phyloP scores from a whole-genome alignment of 805 yeast species.

The Zygosaccharomyces lentus region DNA sequence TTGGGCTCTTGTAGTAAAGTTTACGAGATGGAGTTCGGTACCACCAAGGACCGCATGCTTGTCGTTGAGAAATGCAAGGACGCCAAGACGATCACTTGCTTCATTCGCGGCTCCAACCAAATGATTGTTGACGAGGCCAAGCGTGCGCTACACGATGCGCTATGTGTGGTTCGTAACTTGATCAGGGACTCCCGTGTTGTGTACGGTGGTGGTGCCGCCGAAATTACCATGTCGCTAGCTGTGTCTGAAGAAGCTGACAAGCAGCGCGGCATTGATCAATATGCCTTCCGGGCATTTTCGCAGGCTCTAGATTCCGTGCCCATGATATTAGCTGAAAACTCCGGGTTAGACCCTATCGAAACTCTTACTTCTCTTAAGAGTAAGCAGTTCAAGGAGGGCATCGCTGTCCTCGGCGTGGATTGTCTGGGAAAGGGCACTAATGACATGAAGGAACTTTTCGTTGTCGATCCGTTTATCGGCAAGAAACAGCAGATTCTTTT shows the following conservation, averaged over 20 bases:
- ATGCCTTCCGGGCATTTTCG: slow-evolving; percentile 94
- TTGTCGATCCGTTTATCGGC: slow-evolving; percentile 95
- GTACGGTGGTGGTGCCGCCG: slow-evolving; percentile 99
- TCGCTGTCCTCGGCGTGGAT: slow-evolving; percentile 82
- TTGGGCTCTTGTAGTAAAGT: slow-evolving; percentile 85
- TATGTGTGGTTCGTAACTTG: slow-evolving; percentile 95
- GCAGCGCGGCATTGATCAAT: slow-evolving; percentile 94
- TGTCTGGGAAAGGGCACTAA: slow-evolving; percentile 83
- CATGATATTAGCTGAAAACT: slow-evolving; percentile 92
- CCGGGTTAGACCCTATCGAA: slow-evolving; percentile 92
- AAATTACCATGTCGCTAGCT: slow-evolving; percentile 86
- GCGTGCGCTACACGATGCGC: slow-evolving; percentile 92
- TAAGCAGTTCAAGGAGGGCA: slow-evolving; percentile 70
- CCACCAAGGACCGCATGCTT: slow-evolving; percentile 93
- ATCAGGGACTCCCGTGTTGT: slow-evolving; percentile 89
- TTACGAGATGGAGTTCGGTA: slow-evolving; percentile 88
- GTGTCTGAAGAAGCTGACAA: slow-evolving; percentile 88
- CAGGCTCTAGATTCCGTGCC: slow-evolving; percentile 89
- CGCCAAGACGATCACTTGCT: slow-evolving; percentile 84
- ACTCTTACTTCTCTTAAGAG: slow-evolving; percentile 80
- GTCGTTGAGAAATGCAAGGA: slow-evolving; percentile 87
- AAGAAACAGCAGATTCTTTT: slow-evolving; percentile 91
- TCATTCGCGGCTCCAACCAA: slow-evolving; percentile 91
- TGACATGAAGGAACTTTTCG: slow-evolving; percentile 91
- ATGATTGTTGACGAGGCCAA: slow-evolving; percentile 98